A percentile compares a stretch with the other conserved stretches of the same genome.
These are phyloP conservation scores for Neonectria sp. DNA, from an alignment of 2,329 filamentous ascomycete species.

Conservation along the genomic window DNA sequence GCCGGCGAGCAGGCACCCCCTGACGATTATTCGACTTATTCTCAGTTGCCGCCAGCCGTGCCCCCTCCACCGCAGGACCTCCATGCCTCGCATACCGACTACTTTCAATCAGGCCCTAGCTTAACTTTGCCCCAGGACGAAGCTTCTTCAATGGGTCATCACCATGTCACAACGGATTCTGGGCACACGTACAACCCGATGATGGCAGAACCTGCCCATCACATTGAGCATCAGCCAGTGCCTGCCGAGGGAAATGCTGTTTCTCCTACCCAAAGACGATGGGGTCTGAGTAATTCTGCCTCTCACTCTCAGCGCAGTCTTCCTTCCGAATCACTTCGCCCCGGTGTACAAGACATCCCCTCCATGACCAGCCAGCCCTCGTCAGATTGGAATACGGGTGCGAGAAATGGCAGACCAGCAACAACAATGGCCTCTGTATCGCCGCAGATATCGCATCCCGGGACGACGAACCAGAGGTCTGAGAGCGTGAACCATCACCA, in stretches of 20 bases:
- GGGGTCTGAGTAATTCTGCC: constrained; percentile 23
- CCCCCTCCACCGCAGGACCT: constrained; percentile 40
- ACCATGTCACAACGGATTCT: constrained; percentile 15
- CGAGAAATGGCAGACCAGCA: constrained; percentile 14
- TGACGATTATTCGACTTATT: constrained; percentile 43
- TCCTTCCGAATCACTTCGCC: constrained; percentile 33
- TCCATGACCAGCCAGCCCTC: constrained; percentile 29
- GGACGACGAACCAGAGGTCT: constrained; percentile 17
- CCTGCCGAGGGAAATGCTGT: constrained; percentile 19
- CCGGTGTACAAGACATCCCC: constrained; percentile 13
- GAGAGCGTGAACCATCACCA: constrained; percentile 27
- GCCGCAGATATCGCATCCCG: constrained; percentile 32
- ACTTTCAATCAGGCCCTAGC: constrained; percentile 49
- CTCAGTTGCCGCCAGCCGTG: constrained; percentile 45
- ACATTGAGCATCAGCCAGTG: constrained; percentile 20
- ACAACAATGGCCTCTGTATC: constrained; percentile 33
- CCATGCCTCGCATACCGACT: constrained; percentile 38
- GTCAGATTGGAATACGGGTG: constrained; percentile 34
- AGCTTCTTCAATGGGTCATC: constrained; percentile 35
- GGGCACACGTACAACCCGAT: constrained; percentile 29
- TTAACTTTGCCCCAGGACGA: constrained; percentile 47
- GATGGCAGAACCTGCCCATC: constrained; percentile 33
- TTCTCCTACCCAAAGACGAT: constrained; percentile 34
- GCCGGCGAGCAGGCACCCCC: constrained; percentile 2
- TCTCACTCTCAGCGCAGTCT: constrained; percentile 34